These are phyloP conservation scores for Myriosclerotinia curreyana DNA, from an alignment of 2,329 filamentous ascomycete species.

Conservation along the genomic window DNA sequence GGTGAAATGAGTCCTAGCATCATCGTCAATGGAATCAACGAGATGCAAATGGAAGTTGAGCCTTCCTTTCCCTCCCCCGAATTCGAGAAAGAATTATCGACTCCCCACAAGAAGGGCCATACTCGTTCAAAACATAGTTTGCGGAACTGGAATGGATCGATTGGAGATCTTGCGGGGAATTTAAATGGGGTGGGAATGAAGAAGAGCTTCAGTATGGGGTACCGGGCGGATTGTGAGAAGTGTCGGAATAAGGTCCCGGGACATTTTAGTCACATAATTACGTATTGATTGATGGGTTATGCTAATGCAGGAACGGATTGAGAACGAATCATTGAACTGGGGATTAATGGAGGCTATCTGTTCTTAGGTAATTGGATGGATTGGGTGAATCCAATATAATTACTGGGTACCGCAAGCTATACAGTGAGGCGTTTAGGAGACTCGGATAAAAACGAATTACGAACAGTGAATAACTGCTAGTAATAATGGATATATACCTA, in stretches of 20 bases:
- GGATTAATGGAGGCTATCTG: background rate
- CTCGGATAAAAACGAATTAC: background rate
- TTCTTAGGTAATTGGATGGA: background rate
- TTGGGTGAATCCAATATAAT: background rate
- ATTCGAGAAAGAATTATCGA: conserved; percentile 27
- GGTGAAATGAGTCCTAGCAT: conserved; percentile 38
- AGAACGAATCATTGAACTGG: background rate
- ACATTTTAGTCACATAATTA: conserved; percentile 77
- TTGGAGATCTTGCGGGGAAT: conserved; percentile 27
- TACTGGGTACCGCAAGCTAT: background rate
- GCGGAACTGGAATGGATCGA: conserved; percentile 35
- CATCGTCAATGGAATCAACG: conserved; percentile 34
- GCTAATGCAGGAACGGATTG: conserved; percentile 6
- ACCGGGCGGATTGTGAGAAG: conserved; percentile 74
- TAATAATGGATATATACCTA: conserved; percentile 5
- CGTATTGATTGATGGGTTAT: conserved; percentile 28
- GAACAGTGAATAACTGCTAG: conserved; percentile 7
- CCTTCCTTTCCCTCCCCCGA: conserved; percentile 24
- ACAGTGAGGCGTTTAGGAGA: background rate
- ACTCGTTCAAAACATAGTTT: conserved; percentile 38
- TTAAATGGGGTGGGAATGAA: conserved; percentile 51
- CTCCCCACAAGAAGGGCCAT: conserved; percentile 39
- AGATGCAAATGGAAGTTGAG: conserved; percentile 40
- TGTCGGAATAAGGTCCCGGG: conserved; percentile 71
- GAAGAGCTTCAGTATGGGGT: conserved; percentile 74